Conservation (phyloP, 2,329 filamentous ascomycete species). For the Trichoderma endophyticum region DNA sequence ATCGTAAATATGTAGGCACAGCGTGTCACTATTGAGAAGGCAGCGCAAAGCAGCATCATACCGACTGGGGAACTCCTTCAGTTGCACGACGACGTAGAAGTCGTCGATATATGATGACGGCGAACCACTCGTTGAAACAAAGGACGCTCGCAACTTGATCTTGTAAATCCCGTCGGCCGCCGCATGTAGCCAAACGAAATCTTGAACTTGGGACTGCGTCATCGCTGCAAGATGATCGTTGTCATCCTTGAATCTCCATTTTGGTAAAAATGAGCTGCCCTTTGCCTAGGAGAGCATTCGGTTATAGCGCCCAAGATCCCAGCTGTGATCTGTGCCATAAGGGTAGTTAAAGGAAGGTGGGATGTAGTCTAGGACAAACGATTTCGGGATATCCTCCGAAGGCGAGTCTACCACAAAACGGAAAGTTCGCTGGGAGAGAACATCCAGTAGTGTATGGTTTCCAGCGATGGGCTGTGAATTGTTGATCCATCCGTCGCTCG, state of each 20-base stretch:
- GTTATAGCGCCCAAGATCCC: neutral
- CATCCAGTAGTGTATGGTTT: neutral
- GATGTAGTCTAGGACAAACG: neutral
- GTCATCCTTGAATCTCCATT: neutral
- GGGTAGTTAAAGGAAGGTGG: neutral
- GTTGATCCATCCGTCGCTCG: neutral
- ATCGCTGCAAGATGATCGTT: constrained; percentile 10
- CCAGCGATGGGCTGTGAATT: neutral
- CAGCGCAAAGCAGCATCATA: neutral
- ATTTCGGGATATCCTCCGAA: neutral
- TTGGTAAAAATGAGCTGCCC: neutral
- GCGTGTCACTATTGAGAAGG: neutral
- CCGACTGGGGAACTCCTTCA: neutral
- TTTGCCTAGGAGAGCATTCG: neutral
- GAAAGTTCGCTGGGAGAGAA: neutral
- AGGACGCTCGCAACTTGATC: constrained; percentile 11
- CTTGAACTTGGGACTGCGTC: constrained; percentile 17
- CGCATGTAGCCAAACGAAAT: constrained; percentile 7
- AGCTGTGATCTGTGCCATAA: neutral
- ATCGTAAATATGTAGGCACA: neutral
- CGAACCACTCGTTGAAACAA: neutral
- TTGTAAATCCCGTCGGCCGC: neutral
- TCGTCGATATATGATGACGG: neutral
- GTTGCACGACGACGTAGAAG: neutral
- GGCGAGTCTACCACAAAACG: neutral